Evolutionary conservation across 768 basidiomycete species (phyloP).

Genomic region (Gloeopeniophorella convolvens): DNA sequence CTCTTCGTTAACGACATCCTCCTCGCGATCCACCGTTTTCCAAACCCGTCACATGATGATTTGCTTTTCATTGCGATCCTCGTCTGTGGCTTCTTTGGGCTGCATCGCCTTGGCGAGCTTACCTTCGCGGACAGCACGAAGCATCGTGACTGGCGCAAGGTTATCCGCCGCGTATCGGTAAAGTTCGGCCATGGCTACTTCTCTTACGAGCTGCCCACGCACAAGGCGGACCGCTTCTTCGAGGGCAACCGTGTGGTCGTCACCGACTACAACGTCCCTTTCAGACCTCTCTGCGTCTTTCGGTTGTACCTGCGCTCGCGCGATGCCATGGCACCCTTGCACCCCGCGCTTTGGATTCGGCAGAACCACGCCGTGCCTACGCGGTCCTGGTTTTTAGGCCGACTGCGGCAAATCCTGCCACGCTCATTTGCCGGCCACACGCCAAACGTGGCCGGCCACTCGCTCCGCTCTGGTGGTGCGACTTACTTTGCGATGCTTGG

Average conservation of each 20-base stretch:
- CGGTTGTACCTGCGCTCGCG: neutral
- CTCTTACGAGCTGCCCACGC: too few species aligned
- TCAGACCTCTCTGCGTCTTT: neutral
- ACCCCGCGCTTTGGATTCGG: neutral
- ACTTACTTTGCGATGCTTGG: too few species aligned
- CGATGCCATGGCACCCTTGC: neutral
- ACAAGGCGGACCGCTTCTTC: constrained; percentile 32
- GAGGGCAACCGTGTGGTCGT: constrained; percentile 21
- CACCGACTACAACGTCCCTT: neutral
- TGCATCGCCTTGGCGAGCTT: constrained; percentile 28
- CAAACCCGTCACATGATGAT: constrained; percentile 20
- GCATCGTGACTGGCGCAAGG: constrained; percentile 20
- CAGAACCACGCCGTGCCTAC: too few species aligned
- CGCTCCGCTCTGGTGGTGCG: too few species aligned
- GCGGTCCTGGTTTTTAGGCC: too few species aligned
- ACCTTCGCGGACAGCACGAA: constrained; percentile 17
- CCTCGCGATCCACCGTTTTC: neutral
- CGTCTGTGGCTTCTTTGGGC: constrained; percentile 22
- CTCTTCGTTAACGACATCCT: constrained; percentile 21
- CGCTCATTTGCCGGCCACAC: too few species aligned
- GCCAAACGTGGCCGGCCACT: too few species aligned
- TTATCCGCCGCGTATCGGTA: constrained; percentile 19
- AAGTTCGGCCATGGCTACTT: neutral
- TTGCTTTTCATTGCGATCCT: constrained; percentile 22
- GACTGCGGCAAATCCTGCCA: too few species aligned